phyloP scores from a whole-genome alignment of 176 grass and related monocot genomes.

The Cenchrus fungigraminus region DNA sequence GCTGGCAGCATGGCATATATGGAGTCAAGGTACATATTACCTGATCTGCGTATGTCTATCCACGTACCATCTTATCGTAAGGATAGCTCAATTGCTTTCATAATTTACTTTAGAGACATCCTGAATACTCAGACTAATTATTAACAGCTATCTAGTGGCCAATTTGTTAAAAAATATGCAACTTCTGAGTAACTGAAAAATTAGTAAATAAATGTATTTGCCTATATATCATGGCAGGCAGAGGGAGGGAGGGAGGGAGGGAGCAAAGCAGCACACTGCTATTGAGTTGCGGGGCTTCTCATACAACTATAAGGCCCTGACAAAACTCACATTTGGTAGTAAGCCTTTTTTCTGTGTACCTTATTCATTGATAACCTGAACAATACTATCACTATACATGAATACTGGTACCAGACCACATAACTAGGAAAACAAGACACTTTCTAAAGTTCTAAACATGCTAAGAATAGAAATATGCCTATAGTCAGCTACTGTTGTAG shows the following conservation, averaged over 20 bases:
- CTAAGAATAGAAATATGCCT: neutral
- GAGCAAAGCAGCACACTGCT: neutral
- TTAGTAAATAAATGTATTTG: neutral
- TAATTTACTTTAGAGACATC: slow-evolving; percentile 1
- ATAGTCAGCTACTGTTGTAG: neutral
- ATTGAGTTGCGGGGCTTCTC: neutral
- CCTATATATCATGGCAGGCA: neutral
- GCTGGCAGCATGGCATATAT: neutral
- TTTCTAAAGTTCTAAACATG: neutral
- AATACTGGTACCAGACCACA: neutral
- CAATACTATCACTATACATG: neutral
- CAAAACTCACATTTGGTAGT: neutral
- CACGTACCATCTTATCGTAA: slow-evolving; percentile 1
- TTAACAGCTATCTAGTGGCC: neutral
- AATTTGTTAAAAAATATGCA: neutral
- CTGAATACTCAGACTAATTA: neutral
- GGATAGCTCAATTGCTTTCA: neutral
- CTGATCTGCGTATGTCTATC: neutral
- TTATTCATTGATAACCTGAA: neutral
- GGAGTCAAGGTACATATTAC: neutral
- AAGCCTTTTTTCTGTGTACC: neutral
- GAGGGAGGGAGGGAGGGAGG: neutral
- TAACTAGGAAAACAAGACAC: neutral
- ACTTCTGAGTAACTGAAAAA: neutral
- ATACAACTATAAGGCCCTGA: neutral